phyloP scores from a whole-genome alignment of 208 protist genomes.

The Acanthamoeba polyphaga region DNA sequence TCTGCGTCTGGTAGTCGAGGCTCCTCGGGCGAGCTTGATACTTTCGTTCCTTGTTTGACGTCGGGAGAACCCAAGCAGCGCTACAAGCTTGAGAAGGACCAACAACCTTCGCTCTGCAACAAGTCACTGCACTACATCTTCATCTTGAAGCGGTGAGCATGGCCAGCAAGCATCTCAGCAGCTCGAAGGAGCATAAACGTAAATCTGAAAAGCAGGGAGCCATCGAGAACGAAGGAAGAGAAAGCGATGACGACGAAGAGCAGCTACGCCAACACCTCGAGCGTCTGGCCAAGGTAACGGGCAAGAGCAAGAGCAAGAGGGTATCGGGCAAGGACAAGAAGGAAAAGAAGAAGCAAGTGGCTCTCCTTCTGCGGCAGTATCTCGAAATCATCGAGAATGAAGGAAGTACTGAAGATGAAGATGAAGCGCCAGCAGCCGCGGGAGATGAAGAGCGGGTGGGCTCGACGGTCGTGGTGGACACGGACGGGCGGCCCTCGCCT shows the following conservation, averaged over 20 bases:
- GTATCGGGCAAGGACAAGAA: neutral
- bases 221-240: neutral
- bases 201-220: neutral
- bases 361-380: neutral
- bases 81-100: too few species aligned
- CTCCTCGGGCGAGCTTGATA: too few species aligned
- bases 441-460: conserved; percentile 2
- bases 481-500: neutral
- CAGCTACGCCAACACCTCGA: conserved; percentile 1
- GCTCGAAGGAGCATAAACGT: neutral
- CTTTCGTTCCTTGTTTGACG: too few species aligned
- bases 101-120: too few species aligned
- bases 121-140: neutral
- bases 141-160: neutral
- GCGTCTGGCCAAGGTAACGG: neutral
- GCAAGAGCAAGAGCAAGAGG: neutral
- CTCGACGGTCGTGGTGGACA: conserved; percentile 3
- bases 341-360: neutral
- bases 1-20: too few species aligned
- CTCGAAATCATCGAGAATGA: neutral
- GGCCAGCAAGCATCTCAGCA: neutral
- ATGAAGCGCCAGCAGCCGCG: neutral
- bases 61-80: too few species aligned
- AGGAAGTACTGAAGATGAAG: neutral
- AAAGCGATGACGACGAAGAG: neutral